phyloP scores from a whole-genome alignment of 139 green algal species.

The Eudorina sp. region DNA sequence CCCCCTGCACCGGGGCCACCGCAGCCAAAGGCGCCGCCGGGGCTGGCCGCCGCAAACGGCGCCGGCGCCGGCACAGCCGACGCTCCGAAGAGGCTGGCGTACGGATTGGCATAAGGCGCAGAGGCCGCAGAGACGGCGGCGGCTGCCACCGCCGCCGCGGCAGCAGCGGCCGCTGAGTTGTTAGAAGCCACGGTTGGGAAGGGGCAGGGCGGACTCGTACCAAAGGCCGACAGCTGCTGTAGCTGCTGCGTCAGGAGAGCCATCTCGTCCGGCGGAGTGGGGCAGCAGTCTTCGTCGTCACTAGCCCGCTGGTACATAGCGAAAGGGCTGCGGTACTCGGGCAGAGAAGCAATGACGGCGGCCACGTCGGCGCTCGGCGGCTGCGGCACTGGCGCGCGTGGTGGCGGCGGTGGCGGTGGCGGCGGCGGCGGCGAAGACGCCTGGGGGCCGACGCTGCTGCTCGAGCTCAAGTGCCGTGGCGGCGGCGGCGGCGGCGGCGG shows the following conservation, averaged over 20 bases:
- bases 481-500: conserved; percentile 34
- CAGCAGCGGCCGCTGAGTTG: not conserved
- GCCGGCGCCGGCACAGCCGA: not conserved
- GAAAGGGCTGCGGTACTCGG: conserved; percentile 35
- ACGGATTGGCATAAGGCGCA: not conserved
- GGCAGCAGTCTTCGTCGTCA: conserved; percentile 13
- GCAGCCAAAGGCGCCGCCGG: not conserved
- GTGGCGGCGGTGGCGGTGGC: conserved; percentile 11
- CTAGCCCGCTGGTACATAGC: conserved; percentile 9
- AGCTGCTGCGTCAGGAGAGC: conserved; percentile 27
- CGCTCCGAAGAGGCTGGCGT: not conserved
- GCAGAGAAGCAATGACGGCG: conserved; percentile 19
- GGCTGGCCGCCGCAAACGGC: not conserved
- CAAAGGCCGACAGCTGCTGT: not conserved
- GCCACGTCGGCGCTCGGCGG: conserved; percentile 29
- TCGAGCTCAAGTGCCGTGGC: conserved; percentile 6
- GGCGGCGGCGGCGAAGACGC: not conserved
- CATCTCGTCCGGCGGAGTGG: conserved; percentile 37
- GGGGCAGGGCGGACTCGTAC: not conserved
- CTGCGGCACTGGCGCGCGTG: conserved; percentile 22
- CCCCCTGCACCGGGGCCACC: not conserved
- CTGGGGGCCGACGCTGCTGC: not conserved
- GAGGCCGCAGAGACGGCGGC: not conserved
- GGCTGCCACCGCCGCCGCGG: not conserved
- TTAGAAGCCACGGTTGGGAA: not conserved